Percentiles rank a stretch among this genome's conserved stretches.
phyloP scores from a whole-genome alignment of 768 basidiomycete species.

The Cyclocybe cylindracea region DNA sequence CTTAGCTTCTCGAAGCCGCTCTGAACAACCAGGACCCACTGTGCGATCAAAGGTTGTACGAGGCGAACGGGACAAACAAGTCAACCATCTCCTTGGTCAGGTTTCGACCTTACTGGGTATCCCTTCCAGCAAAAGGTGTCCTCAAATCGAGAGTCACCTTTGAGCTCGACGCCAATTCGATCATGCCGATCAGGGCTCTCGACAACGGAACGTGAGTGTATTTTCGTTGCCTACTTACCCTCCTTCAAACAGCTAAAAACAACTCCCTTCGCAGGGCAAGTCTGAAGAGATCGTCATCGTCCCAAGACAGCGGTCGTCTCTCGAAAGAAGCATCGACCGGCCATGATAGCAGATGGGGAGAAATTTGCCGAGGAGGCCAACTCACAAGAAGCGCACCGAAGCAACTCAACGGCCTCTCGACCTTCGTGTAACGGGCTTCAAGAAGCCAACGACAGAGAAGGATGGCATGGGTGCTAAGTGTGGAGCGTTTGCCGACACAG shows the following conservation, averaged over 20 bases:
- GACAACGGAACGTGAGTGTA: slow-evolving; percentile 83
- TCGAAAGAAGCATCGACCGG: slow-evolving; percentile 54
- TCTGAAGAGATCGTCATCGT: slow-evolving; percentile 74
- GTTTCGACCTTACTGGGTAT: slow-evolving; percentile 93
- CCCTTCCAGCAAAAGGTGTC: slow-evolving; percentile 85
- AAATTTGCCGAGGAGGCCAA: slow-evolving; percentile 34
- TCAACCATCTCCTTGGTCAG: slow-evolving; percentile 88
- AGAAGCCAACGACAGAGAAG: slow-evolving; percentile 71
- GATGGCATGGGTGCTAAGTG: slow-evolving; percentile 77
- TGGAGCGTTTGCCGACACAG: too few species aligned
- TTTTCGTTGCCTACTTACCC: slow-evolving; percentile 24
- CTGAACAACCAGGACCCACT: slow-evolving; percentile 86
- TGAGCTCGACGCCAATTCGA: slow-evolving; percentile 85
- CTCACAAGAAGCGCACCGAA: slow-evolving; percentile 41
- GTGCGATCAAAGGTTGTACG: slow-evolving; percentile 91
- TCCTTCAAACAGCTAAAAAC: too few species aligned
- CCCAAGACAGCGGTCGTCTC: slow-evolving; percentile 60
- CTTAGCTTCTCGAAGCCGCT: slow-evolving; percentile 80
- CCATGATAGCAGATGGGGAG: slow-evolving; percentile 57
- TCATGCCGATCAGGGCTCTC: slow-evolving; percentile 77
- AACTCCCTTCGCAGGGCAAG: too few species aligned
- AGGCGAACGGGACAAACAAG: too few species aligned
- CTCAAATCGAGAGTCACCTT: slow-evolving; percentile 93
- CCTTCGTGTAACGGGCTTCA: slow-evolving; percentile 62
- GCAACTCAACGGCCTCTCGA: slow-evolving; percentile 58